Base-by-base conservation (phyloP, 2,329 filamentous ascomycete species). In the Fusarium sp. region DNA sequence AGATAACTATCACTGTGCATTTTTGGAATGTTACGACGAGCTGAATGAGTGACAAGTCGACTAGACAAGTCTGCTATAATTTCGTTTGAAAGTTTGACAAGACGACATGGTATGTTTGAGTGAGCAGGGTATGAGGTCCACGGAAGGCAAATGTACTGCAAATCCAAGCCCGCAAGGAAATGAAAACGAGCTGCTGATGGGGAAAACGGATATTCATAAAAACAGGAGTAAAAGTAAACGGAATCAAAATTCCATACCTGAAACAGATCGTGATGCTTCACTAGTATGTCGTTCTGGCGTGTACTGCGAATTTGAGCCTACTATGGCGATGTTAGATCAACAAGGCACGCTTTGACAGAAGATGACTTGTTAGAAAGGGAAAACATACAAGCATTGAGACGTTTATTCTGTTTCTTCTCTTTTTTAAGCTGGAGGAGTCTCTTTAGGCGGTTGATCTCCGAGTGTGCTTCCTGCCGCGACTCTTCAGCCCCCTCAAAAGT, bases 361-460 rank as follows among this genome's bases (percentile, higher is more conserved):
- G 10, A 22, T 35, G 10, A 22, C 15, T 15, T 19, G 22, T 22
- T 12, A 13, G 4, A 25, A 13, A 19, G 29, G 38, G 35, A 38
- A n/a, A 28, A 35, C 62, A 35, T 51, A 65, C 62, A 31, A 36
- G 32, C 26, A 31, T 10, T 31, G 24, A 48, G 26, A 19, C 19
- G 19, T 3, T 3, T 19, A 19, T 19, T 19, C 19, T 47, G 35
- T 38, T 55, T 56, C 22, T 61, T 54, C 13, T 49, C 32, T 41
- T 55, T 65, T 28, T 50, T 36, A 22, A 38, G 46, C 12, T 51
- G 65, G 28, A 79, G 61, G 5, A 68, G 64, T n/a, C 51, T 67
- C 62, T 77, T 74, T 15, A 83, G 58, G 5, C 65, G 61, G 34
- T 61, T 50, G 26, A 78, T 75, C 57, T 74, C 67, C 7, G 40